Evolutionary conservation across 441 rosid species (phyloP).

Genomic region (Croton laevigatus): DNA sequence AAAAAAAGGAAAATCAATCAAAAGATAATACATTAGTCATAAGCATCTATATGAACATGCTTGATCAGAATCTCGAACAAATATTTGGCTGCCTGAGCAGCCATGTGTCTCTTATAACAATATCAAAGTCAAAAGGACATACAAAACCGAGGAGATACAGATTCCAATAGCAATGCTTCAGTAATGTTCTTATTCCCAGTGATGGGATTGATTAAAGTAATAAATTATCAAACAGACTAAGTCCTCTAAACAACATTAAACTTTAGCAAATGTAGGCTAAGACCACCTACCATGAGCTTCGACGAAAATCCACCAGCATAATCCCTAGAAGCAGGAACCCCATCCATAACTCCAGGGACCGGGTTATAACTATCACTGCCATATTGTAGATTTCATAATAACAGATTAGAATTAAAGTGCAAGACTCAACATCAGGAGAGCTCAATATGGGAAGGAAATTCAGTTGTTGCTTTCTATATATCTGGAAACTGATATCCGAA

Average conservation of each 20-base stretch:
- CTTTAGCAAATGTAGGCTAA: neutral
- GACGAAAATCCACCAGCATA: conserved; percentile 79
- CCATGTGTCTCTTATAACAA: neutral
- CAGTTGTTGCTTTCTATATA: neutral
- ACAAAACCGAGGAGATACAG: neutral
- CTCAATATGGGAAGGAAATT: neutral
- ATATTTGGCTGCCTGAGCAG: neutral
- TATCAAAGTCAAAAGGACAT: neutral
- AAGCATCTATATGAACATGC: neutral
- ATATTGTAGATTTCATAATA: conserved; percentile 17
- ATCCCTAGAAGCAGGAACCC: conserved; percentile 84
- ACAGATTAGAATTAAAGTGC: conserved; percentile 1
- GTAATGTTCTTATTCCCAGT: neutral
- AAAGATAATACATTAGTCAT: neutral
- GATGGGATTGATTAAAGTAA: neutral
- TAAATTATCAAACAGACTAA: neutral
- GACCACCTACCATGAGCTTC: conserved; percentile 68
- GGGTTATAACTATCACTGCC: conserved; percentile 87
- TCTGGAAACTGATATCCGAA: neutral
- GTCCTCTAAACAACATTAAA: neutral
- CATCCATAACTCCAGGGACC: conserved; percentile 96
- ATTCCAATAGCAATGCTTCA: neutral
- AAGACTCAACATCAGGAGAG: conserved; percentile 1
- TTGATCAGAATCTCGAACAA: neutral
- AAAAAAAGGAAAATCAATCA: too few relatives aligned